Evolutionary conservation across 2,329 filamentous ascomycete species (phyloP), one percentile per base, ranked within the genome.

Genomic region (Colletotrichum liriopes): DNA sequence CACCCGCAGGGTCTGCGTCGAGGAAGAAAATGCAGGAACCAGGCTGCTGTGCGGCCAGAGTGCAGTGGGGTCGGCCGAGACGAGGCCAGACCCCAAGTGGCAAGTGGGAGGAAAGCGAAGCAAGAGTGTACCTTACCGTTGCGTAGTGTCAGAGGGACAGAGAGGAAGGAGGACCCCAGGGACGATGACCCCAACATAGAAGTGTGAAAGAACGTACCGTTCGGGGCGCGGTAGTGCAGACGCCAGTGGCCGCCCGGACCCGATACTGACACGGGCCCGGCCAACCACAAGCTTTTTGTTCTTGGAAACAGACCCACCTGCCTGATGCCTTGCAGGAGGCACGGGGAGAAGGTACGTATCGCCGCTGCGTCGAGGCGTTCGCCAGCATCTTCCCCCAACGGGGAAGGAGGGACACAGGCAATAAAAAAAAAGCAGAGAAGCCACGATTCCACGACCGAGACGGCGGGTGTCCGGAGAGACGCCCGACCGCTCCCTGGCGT

Each of bases 271-370:
- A 59, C 47, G 54, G 59, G 12, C 65, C 52, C 39, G 58, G 59
- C 69, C 65, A 69, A 64, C 59, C 69, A 72, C 60, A 69, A 72
- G 70, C 58, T 68, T 69, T 56, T 47, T 43, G 23, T 20, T 59
- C 37, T 35, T 32, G 32, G n/a, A n/a, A 43, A 54, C 16, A 29
- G 65, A 41, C 23, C 63, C 63, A 55, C 55, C 32, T 23, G 67
- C 49, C 29, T 68, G 26, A 43, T 56, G 55, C 16, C 39, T 63
- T 58, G 20, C 20, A 23, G 11, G 58, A 55, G 62, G n/a, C 23
- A 45, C n/a, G 58, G 43, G 45, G 26, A 8, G 12, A n/a, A 26
- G n/a, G 37, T 58, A 41, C 37, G n/a, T 58, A 39, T n/a, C 7
- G 14, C 35, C 43, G n/a, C 39, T 41, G 39, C 55, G 20, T 58